Base-by-base conservation (phyloP, 2,329 filamentous ascomycete species). In the Metarhizium guizhouense region DNA sequence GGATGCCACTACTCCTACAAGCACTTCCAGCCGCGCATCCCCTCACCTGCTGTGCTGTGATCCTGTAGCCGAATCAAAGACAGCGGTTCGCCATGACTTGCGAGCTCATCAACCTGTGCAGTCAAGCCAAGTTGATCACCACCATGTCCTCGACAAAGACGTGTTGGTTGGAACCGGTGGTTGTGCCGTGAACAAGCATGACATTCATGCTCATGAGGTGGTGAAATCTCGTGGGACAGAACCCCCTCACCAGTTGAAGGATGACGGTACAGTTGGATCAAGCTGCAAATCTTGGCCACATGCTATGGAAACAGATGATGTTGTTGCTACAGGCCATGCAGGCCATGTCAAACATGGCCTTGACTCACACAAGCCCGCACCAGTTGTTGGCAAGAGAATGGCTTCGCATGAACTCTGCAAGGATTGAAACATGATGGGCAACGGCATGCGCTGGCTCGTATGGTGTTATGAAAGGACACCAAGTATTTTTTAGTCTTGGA, bases 11-110 rank as follows among this genome's bases (percentile, higher is more conserved):
- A 25, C 48, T 13, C 42, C 54, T 8, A 3, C 38, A 30, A 11
- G 36, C 20, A 38, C 18, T 6, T 52, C 53, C 18, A 11, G n/a
- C 8, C 25, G 25, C 4, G 47, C 34, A 3, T 50, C 54, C 4
- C 49, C 54, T n/a, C 61, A 62, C 29, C n/a, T 38, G 6, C 32
- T 61, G 32, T 50, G 45, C 32, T 51, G 45, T 40, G 57, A 59
- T 51, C 25, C 55, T n/a, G 48, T 52, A 25, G 51, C 55, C 20
- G 38, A 51, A 11, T 30, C 38, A 7, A 20, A 32, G 20, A 29
- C 54, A 13, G 29, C 43, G 3, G 45, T 42, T 14, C 48, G 47
- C 11, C 60, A 58, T 13, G 38, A 50, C 4, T 48, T 56, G 29
- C 20, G 30, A 18, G 55, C 54, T 14, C 57, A 58, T 29, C 42